Percentiles rank a stretch among this genome's conserved stretches.
Conservation (phyloP, 106 monocot species). For the Iris macrosiphon region DNA sequence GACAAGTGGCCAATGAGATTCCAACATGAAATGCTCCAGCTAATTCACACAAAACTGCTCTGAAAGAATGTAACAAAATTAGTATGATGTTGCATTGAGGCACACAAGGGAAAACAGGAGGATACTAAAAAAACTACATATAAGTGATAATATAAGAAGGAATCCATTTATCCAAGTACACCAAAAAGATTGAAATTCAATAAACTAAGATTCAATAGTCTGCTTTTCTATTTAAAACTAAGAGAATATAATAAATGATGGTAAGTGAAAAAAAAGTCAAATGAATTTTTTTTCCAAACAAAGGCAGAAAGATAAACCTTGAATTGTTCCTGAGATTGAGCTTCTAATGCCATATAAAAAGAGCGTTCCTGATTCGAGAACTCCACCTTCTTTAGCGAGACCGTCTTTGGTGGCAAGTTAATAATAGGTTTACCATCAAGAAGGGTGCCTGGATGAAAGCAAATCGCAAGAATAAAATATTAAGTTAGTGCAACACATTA, state of each 20-base stretch:
- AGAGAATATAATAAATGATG: too few relatives aligned
- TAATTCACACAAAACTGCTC: too few relatives aligned
- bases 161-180: not conserved
- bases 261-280: not conserved
- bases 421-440: constrained; percentile 90
- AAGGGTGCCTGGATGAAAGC: constrained; percentile 33
- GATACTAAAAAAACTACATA: not conserved
- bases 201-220: too few relatives aligned
- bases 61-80: too few relatives aligned
- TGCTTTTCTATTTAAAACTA: not conserved
- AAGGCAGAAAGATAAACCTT: constrained; percentile 29
- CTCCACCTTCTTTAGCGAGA: constrained; percentile 68
- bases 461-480: not conserved
- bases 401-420: constrained; percentile 63
- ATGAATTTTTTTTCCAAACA: not conserved
- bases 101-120: not conserved
- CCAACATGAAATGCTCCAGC: constrained; percentile 2
- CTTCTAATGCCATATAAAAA: constrained; percentile 76
- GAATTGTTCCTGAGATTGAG: constrained; percentile 80
- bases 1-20: not conserved
- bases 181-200: too few relatives aligned
- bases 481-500: not conserved
- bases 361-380: constrained; percentile 62
- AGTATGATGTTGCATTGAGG: too few relatives aligned
- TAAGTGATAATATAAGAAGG: not conserved